Percentiles rank a stretch among this genome's conserved stretches.
phyloP scores from a whole-genome alignment of 805 yeast species.

The Naumovozyma dairenensis region DNA sequence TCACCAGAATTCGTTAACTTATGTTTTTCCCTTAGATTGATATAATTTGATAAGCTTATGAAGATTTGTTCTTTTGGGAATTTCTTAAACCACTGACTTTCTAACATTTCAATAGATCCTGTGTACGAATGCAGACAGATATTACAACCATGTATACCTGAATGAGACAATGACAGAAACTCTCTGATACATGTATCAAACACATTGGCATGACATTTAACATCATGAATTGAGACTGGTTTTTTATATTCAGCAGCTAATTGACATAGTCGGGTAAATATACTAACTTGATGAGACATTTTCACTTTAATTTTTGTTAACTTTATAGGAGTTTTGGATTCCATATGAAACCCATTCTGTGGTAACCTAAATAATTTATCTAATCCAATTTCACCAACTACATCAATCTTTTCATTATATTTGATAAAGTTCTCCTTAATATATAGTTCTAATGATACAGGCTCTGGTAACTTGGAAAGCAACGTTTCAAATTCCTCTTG shows the following conservation, averaged over 20 bases:
- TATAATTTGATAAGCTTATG: constrained; percentile 25
- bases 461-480: constrained; percentile 48
- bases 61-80: constrained; percentile 17
- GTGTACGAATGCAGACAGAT: constrained; percentile 77
- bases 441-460: constrained; percentile 35
- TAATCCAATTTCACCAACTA: constrained; percentile 87
- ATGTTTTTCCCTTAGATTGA: constrained; percentile 13
- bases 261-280: constrained; percentile 42
- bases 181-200: constrained; percentile 30
- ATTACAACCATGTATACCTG: constrained; percentile 8
- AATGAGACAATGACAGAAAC: constrained; percentile 24
- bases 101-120: constrained; percentile 67
- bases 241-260: constrained; percentile 41
- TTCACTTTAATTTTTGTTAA: constrained; percentile 43
- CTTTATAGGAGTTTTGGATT: constrained; percentile 17
- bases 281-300: constrained; percentile 52
- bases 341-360: constrained; percentile 40
- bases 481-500: constrained; percentile 27
- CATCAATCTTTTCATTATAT: constrained; percentile 9
- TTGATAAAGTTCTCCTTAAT: constrained; percentile 17
- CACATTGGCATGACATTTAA: constrained; percentile 60
- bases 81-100: constrained; percentile 32
- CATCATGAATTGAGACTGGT: constrained; percentile 76
- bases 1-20: constrained; percentile 21
- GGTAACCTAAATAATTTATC: constrained; percentile 73